Evolutionary conservation across 2,329 filamentous ascomycete species (phyloP).

Genomic region (Diaporthe ilicicola): DNA sequence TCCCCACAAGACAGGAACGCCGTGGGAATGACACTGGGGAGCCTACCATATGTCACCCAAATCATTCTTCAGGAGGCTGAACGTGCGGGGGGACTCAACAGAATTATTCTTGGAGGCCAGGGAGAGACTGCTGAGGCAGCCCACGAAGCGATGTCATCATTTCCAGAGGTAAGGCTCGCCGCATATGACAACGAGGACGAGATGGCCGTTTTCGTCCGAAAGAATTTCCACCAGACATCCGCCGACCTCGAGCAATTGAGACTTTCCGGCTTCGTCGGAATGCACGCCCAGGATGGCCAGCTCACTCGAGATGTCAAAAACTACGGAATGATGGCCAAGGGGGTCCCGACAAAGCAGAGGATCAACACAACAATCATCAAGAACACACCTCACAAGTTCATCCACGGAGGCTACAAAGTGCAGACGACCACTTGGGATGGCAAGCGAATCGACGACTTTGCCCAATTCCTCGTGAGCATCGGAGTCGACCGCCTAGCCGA

Average conservation of each 20-base stretch:
- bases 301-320: conserved; percentile 33
- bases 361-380: conserved; percentile 32
- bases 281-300: conserved; percentile 32
- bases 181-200: neutral
- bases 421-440: conserved; percentile 33
- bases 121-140: conserved; percentile 36
- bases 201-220: conserved; percentile 3
- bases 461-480: conserved; percentile 29
- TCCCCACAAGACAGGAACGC: conserved; percentile 25
- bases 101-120: conserved; percentile 35
- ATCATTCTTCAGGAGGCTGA: conserved; percentile 35
- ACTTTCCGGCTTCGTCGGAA: conserved; percentile 35
- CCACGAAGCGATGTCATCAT: conserved; percentile 33
- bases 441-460: conserved; percentile 34
- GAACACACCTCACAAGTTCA: conserved; percentile 37
- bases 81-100: conserved; percentile 31
- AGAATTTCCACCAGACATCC: neutral
- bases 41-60: conserved; percentile 35
- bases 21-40: conserved; percentile 18
- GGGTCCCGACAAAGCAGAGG: neutral
- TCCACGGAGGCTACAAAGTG: conserved; percentile 35
- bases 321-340: conserved; percentile 29
- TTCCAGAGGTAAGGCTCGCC: conserved; percentile 28
- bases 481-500: conserved; percentile 13
- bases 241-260: conserved; percentile 3